Percentiles rank a stretch among this genome's conserved stretches.
Evolutionary conservation across 2,329 filamentous ascomycete genomes (phyloP).

Genomic region (Orbilia oligospora): DNA sequence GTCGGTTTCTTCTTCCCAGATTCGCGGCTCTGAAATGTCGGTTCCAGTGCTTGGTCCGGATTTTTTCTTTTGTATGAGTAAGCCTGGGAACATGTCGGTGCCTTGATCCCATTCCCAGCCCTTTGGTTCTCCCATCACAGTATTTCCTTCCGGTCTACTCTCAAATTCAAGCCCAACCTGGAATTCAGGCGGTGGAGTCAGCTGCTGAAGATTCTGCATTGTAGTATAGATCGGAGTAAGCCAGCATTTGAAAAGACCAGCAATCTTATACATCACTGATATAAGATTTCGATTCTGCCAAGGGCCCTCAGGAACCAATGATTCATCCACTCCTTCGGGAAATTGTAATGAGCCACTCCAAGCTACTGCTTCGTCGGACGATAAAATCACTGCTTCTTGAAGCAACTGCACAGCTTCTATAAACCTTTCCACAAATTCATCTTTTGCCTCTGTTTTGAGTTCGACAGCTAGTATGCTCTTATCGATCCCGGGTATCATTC

Average conservation of each 20-base stretch:
- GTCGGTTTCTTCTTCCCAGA: background rate
- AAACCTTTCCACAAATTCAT: background rate
- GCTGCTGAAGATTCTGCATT: background rate
- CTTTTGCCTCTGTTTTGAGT: background rate
- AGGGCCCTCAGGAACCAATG: background rate
- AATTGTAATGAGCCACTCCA: background rate
- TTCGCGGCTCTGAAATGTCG: background rate
- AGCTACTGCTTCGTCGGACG: background rate
- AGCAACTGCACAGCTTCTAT: background rate
- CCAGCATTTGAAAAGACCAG: background rate
- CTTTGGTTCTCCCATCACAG: background rate
- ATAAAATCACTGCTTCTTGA: background rate
- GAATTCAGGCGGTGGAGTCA: background rate
- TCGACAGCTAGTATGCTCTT: background rate
- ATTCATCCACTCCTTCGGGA: background rate
- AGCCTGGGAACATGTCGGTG: slow-evolving; percentile 1
- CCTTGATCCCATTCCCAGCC: slow-evolving; percentile 20
- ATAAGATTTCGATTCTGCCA: background rate
- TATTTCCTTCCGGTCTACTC: background rate
- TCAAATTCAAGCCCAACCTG: background rate
- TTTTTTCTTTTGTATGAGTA: background rate
- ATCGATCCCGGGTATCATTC: background rate
- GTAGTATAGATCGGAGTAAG: background rate
- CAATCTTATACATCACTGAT: background rate
- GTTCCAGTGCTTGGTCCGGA: background rate